Conservation (phyloP, 208 protist genomes). For the Tritrichomonas foetus region DNA sequence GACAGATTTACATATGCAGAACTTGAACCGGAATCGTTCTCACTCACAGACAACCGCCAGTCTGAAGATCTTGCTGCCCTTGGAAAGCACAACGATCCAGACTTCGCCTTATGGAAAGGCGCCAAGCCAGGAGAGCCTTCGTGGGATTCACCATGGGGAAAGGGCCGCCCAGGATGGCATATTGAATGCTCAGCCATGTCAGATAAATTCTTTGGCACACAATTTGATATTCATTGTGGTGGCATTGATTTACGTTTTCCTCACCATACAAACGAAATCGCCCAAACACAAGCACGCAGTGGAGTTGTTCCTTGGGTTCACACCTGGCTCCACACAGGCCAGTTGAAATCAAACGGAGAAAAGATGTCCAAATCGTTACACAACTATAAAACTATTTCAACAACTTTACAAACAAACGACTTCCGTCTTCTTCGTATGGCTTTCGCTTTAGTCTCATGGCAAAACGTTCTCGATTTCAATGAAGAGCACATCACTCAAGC, state of each 20-base stretch:
- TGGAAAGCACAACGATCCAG: conserved; percentile 53
- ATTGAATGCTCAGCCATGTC: conserved; percentile 67
- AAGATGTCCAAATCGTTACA: conserved; percentile 73
- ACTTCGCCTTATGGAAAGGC: conserved; percentile 72
- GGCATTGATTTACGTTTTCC: conserved; percentile 70
- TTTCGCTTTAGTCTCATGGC: neutral
- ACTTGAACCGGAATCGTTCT: neutral
- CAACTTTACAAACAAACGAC: neutral
- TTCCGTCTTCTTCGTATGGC: neutral
- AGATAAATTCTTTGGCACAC: conserved; percentile 53
- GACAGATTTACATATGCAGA: conserved; percentile 26
- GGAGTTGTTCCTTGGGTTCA: conserved; percentile 54
- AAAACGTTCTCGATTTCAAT: neutral
- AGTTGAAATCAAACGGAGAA: conserved; percentile 50
- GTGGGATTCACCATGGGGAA: conserved; percentile 63
- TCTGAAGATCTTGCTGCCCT: neutral
- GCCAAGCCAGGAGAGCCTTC: conserved; percentile 61
- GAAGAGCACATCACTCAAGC: neutral
- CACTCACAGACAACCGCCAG: neutral
- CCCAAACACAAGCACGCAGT: conserved; percentile 58
- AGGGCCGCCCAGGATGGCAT: conserved; percentile 71
- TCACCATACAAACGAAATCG: conserved; percentile 73
- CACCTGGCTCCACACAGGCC: conserved; percentile 62
- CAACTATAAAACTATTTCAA: conserved; percentile 68
- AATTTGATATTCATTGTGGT: conserved; percentile 66